Evolutionary conservation across 441 rosid species (phyloP).

Genomic region (Cnidoscolus chayamansa): DNA sequence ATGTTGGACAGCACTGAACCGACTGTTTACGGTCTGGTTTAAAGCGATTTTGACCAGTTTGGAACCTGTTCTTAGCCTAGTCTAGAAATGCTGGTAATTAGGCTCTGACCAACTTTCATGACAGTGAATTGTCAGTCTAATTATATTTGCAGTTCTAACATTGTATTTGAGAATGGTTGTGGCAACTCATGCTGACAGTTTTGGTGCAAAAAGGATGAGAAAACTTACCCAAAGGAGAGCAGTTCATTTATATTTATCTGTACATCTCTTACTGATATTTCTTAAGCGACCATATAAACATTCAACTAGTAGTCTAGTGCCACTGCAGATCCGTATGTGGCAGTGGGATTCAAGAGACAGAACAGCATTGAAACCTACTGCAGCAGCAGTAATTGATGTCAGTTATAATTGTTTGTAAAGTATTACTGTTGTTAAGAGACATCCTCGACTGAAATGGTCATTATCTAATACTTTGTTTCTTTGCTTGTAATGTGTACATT

Average conservation of each 20-base stretch:
- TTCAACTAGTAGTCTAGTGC: slow-evolving; percentile 9
- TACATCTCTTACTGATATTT: neutral
- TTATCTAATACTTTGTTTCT: slow-evolving; percentile 2
- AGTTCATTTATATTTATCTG: slow-evolving; percentile 48
- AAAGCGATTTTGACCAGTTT: too few relatives aligned
- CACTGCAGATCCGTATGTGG: slow-evolving; percentile 70
- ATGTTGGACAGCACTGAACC: too few relatives aligned
- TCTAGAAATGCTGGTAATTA: neutral
- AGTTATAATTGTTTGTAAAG: slow-evolving; percentile 25
- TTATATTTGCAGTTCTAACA: neutral
- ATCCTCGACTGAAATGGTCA: slow-evolving; percentile 8
- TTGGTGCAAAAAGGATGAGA: slow-evolving; percentile 86
- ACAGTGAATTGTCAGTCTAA: neutral
- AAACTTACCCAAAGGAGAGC: slow-evolving; percentile 91
- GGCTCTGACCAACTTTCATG: neutral
- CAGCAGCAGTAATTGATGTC: slow-evolving; percentile 95
- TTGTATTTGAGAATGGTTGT: neutral
- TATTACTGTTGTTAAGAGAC: neutral
- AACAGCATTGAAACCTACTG: slow-evolving; percentile 74
- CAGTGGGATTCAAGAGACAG: slow-evolving; percentile 81
- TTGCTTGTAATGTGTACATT: slow-evolving; percentile 9
- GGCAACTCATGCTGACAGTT: slow-evolving; percentile 62
- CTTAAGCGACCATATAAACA: neutral
- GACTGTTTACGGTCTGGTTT: too few relatives aligned
- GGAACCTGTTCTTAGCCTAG: too few relatives aligned